Base-by-base conservation (phyloP, 2,329 filamentous ascomycete genomes). In the Aspergillus piperis region DNA sequence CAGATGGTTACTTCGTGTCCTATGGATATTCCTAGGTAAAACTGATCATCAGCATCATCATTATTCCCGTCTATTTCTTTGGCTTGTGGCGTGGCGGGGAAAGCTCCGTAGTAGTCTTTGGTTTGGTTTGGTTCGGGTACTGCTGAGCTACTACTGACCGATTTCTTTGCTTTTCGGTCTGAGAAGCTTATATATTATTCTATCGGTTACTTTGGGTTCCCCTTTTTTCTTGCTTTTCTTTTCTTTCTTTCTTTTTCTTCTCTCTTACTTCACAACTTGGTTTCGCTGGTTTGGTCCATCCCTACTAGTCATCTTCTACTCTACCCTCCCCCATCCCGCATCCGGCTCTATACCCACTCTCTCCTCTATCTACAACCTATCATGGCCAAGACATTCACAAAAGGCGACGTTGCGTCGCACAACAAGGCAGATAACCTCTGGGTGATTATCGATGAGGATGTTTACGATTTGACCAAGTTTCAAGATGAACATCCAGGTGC, bases 401-500 rank as follows among this genome's bases (percentile, higher is more conserved):
- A 88, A 66, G 85, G 85, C 81, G 93, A 97, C 75, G 94, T 99
- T 64, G 88, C 93, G 74, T 87, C 90, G 79, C 93, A 98, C 79
- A 96, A 92, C 84, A 96, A 94, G 81, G 78, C 88, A 49, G 87
- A 92, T 73, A 89, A 88, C 74, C 83, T 97, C 63, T 98, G 88
- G 86, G 91, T 98, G 72, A 86, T 96, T 66, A 88, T 98, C 67
- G 94, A 98, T 68, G 90, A 93, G 71, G 94, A 98, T 78, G 94
- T 98, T 68, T 98, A 96, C 78, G 94, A 99, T 74, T 76, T 98
- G 70, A 96, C 92, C 69, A 92, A 88, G 73, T 94, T 94, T 76
- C 89, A 91, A 75, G 88, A 93, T 62, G 90, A 93, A 66, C 90
- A 94, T 76, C 91, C 90, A 70, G 79, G 78, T 79, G 48, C 36